Evolutionary conservation across 108 stramenopile species (phyloP), one percentile per base, ranked within the genome.

Genomic region (Skeletonema menzelii): DNA sequence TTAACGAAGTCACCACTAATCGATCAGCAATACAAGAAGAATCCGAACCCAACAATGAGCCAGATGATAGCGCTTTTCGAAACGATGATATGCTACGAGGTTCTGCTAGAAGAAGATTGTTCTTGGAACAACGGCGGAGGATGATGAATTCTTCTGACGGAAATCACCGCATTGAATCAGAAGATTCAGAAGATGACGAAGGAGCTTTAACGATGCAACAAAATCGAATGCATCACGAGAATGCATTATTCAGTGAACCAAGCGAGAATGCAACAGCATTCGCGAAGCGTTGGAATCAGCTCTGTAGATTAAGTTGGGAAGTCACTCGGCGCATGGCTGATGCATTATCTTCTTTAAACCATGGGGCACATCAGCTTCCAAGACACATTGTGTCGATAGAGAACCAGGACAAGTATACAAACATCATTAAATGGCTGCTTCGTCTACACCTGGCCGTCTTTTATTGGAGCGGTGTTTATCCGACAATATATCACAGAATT

Each of bases 381-480:
- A 62, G 71, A 46, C 66, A 72, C 27, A 28, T 15, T 26, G 42
- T 15, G 5, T 7, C 17, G 0, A 53, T 47, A 22, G 59, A 49
- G 19, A 37, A 53, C 56, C 70, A 72, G 62, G 78, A 79, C 63
- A 65, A 71, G 15, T 72, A 67, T 20, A 68, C 78, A 17, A 72
- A 46, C 24, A 30, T 79, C 15, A 70, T 80, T 20, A 71, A 72
- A 20, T 80, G 79, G 79, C 31, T 71, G 35, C 35, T 80, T 14
- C 55, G 75, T 27, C 64, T 80, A 32, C 75, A 80, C 46, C 59
- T 80, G 32, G 79, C 79, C 35, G 56, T 80, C 13, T 80, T 66
- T 44, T 80, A 76, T 38, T 80, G 69, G 75, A 76, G 71, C 46
- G 79, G 79, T 2, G 32, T 63, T 37, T 80, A 80, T 27, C 79